These are phyloP conservation scores for Kickxella alabastrina DNA, from an alignment of 192 early-diverging fungal species.

Conservation along the genomic window DNA sequence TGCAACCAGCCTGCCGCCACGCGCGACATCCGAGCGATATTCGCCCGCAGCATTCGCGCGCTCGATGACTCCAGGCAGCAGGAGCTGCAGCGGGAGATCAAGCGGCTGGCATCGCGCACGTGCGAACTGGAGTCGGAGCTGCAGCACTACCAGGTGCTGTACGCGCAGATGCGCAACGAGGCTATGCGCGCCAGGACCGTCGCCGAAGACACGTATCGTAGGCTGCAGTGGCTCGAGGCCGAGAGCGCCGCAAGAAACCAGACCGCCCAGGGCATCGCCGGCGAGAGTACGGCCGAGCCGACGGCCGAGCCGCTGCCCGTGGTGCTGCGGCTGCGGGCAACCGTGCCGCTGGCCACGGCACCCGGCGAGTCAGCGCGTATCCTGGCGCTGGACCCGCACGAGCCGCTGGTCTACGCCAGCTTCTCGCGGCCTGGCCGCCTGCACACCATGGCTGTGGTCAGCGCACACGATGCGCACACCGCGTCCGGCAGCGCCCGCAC, in stretches of 20 bases:
- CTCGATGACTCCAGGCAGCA: constrained; percentile 9
- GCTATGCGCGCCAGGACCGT: constrained; percentile 9
- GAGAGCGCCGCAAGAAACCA: no score
- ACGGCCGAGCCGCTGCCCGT: constrained; percentile 6
- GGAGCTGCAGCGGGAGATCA: background rate
- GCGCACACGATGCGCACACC: no score
- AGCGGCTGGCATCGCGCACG: background rate
- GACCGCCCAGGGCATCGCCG: no score
- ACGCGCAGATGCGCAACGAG: constrained; percentile 19
- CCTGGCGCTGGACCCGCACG: constrained; percentile 18
- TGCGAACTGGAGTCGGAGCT: constrained; percentile 6
- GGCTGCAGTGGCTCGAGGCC: constrained; percentile 9
- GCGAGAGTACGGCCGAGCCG: no score
- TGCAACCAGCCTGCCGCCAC: constrained; percentile 23
- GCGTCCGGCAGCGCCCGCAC: constrained; percentile 9
- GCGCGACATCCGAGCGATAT: constrained; percentile 35
- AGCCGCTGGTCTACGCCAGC: constrained; percentile 24
- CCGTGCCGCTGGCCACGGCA: constrained; percentile 4
- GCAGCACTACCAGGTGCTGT: background rate
- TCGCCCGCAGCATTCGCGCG: constrained; percentile 22
- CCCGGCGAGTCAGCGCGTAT: constrained; percentile 11
- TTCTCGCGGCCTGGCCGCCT: background rate
- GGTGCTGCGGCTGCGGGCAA: constrained; percentile 15
- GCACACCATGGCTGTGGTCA: constrained; percentile 7
- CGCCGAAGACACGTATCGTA: constrained; percentile 1